Evolutionary conservation across 2,329 filamentous ascomycete species (phyloP).

Genomic region (Penicillium olsonii): DNA sequence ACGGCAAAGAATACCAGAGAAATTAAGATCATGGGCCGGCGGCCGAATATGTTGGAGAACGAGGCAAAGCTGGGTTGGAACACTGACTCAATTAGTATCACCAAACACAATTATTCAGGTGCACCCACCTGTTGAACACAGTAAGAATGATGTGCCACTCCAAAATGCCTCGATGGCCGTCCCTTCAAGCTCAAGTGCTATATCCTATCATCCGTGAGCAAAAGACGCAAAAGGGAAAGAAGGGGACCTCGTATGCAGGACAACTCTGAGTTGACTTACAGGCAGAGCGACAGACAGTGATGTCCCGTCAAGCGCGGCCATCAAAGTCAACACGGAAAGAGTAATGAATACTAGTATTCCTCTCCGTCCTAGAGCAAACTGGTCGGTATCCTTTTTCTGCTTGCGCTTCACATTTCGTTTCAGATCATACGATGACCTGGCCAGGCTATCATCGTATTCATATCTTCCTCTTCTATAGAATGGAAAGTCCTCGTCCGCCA

Average conservation of each 20-base stretch:
- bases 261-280: conserved; percentile 4
- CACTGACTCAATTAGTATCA: conserved; percentile 29
- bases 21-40: conserved; percentile 43
- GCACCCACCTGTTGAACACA: conserved; percentile 33
- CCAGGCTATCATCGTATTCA: conserved; percentile 4
- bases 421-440: conserved; percentile 9
- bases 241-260: too few relatives aligned
- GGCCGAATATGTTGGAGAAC: conserved; percentile 52
- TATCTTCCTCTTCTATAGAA: conserved; percentile 12
- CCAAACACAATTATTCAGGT: background rate
- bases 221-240: background rate
- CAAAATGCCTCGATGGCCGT: conserved; percentile 50
- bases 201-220: conserved; percentile 27
- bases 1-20: conserved; percentile 47
- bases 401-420: background rate
- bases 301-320: conserved; percentile 29
- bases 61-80: conserved; percentile 54
- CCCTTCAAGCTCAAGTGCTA: conserved; percentile 35
- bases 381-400: conserved; percentile 4
- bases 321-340: conserved; percentile 22
- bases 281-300: conserved; percentile 27
- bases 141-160: conserved; percentile 53
- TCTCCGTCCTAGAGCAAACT: conserved; percentile 22
- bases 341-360: conserved; percentile 25
- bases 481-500: conserved; percentile 10